Evolutionary conservation across 305 asterid species (phyloP).

Genomic region (Fraxinus greggii): DNA sequence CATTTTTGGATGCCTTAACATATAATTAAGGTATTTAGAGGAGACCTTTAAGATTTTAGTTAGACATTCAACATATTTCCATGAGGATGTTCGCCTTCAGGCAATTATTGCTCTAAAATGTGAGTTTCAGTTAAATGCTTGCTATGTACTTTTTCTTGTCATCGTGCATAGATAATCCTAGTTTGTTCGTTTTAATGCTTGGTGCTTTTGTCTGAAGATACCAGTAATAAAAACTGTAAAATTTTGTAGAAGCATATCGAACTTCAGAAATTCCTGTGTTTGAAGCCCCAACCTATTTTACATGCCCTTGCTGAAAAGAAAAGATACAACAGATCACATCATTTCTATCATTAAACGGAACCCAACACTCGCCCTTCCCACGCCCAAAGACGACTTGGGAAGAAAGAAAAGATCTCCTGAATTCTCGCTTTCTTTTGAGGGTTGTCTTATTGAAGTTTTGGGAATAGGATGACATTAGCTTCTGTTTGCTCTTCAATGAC

Average conservation of each 20-base stretch:
- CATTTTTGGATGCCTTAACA: slow-evolving; percentile 48
- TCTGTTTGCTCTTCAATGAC: not conserved
- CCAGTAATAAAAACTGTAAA: not conserved
- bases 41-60: slow-evolving; percentile 84
- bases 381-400: not conserved
- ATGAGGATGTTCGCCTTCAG: slow-evolving; percentile 96
- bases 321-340: not conserved
- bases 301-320: not conserved
- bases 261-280: not conserved
- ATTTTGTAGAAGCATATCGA: not conserved
- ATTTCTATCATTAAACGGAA: not conserved
- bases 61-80: slow-evolving; percentile 84
- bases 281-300: not conserved
- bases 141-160: slow-evolving; percentile 5
- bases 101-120: slow-evolving; percentile 84
- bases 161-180: slow-evolving; percentile 17
- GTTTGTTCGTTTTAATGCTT: slow-evolving; percentile 18
- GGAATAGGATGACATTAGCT: not conserved
- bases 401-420: not conserved
- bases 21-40: slow-evolving; percentile 68
- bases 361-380: not conserved
- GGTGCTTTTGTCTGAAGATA: slow-evolving; percentile 8
- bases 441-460: not conserved
- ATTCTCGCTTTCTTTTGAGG: not conserved
- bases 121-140: slow-evolving; percentile 41